phyloP scores from a whole-genome alignment of 176 grass and related monocot genomes.

The Bonia amplexicaulis region DNA sequence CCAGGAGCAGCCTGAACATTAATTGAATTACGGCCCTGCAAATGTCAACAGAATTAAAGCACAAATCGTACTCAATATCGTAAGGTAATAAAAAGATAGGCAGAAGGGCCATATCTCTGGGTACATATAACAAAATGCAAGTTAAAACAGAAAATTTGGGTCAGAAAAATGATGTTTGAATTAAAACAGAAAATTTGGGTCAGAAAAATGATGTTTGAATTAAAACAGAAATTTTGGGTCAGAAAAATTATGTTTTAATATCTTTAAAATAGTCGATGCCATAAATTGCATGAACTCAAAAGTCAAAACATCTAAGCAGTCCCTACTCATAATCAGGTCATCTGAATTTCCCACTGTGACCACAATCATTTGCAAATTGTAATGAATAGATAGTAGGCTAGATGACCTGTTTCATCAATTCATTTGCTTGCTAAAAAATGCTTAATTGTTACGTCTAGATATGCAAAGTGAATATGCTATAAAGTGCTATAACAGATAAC shows the following conservation, averaged over 20 bases:
- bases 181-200: neutral
- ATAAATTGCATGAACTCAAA: neutral
- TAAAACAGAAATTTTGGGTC: neutral
- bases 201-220: neutral
- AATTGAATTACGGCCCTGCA: slow-evolving; percentile 46
- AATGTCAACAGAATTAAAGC: neutral
- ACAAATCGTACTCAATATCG: neutral
- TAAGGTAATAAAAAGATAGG: neutral
- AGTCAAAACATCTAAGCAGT: neutral
- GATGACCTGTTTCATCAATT: neutral
- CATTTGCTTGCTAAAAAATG: neutral
- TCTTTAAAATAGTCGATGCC: neutral
- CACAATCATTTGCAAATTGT: neutral
- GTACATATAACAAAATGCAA: neutral
- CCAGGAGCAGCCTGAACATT: slow-evolving; percentile 54
- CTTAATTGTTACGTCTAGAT: neutral
- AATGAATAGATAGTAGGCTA: neutral
- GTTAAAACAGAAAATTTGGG: neutral
- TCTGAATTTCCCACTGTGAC: neutral
- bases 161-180: neutral
- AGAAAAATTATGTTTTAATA: neutral
- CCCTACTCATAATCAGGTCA: neutral
- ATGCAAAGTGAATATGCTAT: neutral
- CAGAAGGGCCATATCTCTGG: neutral
- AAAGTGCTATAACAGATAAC: neutral